Conservation (phyloP, 352 stramenopile genomes). For the Blastocystis sp. region DNA sequence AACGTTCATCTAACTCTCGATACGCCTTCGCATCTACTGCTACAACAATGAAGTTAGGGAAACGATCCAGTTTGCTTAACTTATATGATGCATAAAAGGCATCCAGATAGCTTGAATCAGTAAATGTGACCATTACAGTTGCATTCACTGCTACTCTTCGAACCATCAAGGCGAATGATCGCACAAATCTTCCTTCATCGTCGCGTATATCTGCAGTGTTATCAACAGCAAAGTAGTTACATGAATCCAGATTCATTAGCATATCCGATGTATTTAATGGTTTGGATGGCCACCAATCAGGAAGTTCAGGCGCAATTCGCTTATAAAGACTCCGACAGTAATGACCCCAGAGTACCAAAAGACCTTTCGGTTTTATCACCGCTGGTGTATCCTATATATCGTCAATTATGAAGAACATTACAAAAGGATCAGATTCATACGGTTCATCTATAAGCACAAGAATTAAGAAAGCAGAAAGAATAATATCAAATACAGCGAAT, state of each 20-base stretch:
- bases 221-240: background rate
- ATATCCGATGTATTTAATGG: background rate
- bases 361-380: too few species aligned
- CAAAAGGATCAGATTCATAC: too few species aligned
- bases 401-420: too few species aligned
- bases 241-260: background rate
- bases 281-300: too few species aligned
- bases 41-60: constrained; percentile 38
- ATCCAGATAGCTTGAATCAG: constrained; percentile 40
- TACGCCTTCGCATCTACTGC: constrained; percentile 34
- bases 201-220: background rate
- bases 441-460: too few species aligned
- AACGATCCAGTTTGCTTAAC: background rate
- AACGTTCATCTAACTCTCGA: background rate
- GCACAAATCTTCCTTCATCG: background rate
- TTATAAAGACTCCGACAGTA: too few species aligned
- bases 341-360: too few species aligned
- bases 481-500: too few species aligned
- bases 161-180: background rate
- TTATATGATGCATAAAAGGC: constrained; percentile 43
- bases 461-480: too few species aligned
- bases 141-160: background rate
- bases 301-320: too few species aligned
- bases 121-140: constrained; percentile 55
- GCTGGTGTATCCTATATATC: too few species aligned